phyloP scores from a whole-genome alignment of 139 green algal species.

The Monoraphidium neglectum region DNA sequence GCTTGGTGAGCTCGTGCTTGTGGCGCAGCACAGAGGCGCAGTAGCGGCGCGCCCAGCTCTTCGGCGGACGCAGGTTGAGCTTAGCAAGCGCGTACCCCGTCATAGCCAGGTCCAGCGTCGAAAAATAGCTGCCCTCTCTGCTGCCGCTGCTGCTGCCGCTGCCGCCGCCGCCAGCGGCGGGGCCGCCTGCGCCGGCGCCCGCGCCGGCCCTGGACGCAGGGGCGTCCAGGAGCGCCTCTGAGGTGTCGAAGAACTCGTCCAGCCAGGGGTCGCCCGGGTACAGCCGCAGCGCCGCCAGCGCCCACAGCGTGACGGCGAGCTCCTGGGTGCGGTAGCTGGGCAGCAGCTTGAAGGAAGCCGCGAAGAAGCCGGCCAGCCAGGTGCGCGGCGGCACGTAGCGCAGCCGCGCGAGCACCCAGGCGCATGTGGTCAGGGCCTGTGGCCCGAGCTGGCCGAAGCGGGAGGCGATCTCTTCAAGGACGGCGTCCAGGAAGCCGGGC shows the following conservation, averaged over 20 bases:
- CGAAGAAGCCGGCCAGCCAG: conserved; percentile 16
- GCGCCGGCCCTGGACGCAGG: too few species aligned
- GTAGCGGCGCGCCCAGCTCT: conserved; percentile 26
- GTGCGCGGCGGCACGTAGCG: conserved; percentile 5
- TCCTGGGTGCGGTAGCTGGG: conserved; percentile 14
- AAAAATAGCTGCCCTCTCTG: too few species aligned
- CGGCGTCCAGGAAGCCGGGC: conserved; percentile 7
- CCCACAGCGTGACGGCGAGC: conserved; percentile 21
- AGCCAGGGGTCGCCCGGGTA: conserved; percentile 33
- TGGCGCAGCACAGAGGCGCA: conserved; percentile 16
- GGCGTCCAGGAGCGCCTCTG: conserved; percentile 9
- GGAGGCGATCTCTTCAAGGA: not conserved
- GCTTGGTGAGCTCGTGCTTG: conserved; percentile 11
- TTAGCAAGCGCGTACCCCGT: conserved; percentile 15
- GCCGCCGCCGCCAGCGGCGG: too few species aligned
- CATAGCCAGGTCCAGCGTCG: conserved; percentile 16
- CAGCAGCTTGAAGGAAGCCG: conserved; percentile 9
- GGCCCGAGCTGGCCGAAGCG: conserved; percentile 21
- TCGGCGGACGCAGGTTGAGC: conserved; percentile 13
- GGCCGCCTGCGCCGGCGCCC: too few species aligned
- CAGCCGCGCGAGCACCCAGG: conserved; percentile 18
- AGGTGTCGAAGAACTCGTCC: conserved; percentile 29
- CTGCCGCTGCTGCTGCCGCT: too few species aligned
- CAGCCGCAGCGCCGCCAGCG: conserved; percentile 8
- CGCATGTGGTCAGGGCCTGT: conserved; percentile 5